Percentiles rank a stretch among this genome's conserved stretches.
phyloP scores from a whole-genome alignment of 306 rosid genomes.

The Senna siamea region DNA sequence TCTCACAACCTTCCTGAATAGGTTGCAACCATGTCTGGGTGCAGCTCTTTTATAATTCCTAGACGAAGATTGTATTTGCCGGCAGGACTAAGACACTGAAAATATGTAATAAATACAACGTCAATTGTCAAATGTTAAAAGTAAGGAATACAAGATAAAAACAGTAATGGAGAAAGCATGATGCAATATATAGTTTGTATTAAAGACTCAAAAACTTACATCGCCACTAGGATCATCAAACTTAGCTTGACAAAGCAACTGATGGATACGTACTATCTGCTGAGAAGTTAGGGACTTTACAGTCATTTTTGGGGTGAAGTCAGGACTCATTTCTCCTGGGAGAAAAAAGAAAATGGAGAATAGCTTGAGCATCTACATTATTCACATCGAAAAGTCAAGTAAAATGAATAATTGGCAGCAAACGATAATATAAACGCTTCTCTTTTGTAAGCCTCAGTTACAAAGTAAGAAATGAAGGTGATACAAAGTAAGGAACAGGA shows the following conservation, averaged over 20 bases:
- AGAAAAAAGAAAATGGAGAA: background rate
- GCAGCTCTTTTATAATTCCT: constrained; percentile 93
- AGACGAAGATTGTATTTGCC: constrained; percentile 98
- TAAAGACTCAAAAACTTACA: constrained; percentile 46
- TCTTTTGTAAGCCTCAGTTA: constrained; percentile 16
- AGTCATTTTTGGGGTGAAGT: constrained; percentile 69
- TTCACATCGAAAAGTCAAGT: constrained; percentile 22
- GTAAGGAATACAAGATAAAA: constrained; percentile 23
- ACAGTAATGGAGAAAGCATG: constrained; percentile 4
- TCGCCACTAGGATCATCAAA: constrained; percentile 96
- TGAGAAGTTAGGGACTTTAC: constrained; percentile 86
- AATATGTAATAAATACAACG: constrained; percentile 37
- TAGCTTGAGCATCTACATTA: constrained; percentile 15
- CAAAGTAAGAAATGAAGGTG: constrained; percentile 12
- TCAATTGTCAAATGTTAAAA: constrained; percentile 39
- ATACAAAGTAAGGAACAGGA: constrained; percentile 20
- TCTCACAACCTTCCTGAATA: constrained; percentile 90
- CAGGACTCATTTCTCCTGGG: constrained; percentile 96
- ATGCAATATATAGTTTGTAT: constrained; percentile 38
- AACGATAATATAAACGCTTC: background rate
- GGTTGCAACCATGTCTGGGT: constrained; percentile 99
- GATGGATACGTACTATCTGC: constrained; percentile 93
- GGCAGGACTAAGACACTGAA: constrained; percentile 97
- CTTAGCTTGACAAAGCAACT: constrained; percentile 95
- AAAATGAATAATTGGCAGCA: constrained; percentile 2